A percentile compares a stretch with the other conserved stretches of the same genome.
These are phyloP conservation scores for Penicillium sp. DNA, from an alignment of 2,329 filamentous ascomycete species.

Conservation along the genomic window DNA sequence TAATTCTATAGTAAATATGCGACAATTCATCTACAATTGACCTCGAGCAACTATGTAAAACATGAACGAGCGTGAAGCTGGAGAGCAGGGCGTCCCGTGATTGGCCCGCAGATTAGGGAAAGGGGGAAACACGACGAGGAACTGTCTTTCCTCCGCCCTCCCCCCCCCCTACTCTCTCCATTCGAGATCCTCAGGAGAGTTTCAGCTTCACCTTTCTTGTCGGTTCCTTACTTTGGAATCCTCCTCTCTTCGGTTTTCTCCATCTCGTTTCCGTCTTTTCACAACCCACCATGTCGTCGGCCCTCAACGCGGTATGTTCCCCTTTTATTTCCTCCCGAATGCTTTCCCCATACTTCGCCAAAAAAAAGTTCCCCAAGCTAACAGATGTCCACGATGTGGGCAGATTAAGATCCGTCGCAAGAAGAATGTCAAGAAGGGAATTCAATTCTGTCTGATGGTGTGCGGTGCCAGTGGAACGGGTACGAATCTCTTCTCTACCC, in stretches of 20 bases:
- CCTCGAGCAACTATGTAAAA: too few species aligned
- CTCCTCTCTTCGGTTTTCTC: constrained; percentile 19
- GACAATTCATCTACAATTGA: not conserved
- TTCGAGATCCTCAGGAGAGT: constrained; percentile 33
- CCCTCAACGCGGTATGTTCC: constrained; percentile 57
- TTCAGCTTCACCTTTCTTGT: constrained; percentile 25
- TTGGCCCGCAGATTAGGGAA: constrained; percentile 31
- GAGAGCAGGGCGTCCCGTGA: constrained; percentile 28
- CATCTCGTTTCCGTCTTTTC: constrained; percentile 25
- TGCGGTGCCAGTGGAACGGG: constrained; percentile 98
- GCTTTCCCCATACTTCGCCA: constrained; percentile 24
- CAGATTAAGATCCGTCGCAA: constrained; percentile 97
- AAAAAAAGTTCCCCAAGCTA: constrained; percentile 24
- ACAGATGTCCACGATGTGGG: constrained; percentile 27
- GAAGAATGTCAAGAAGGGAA: constrained; percentile 99
- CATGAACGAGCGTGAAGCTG: constrained; percentile 13
- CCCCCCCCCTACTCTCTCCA: constrained; percentile 25
- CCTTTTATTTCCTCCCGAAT: constrained; percentile 31
- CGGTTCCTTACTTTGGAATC: constrained; percentile 26
- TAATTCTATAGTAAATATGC: too few species aligned
- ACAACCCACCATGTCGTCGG: constrained; percentile 55
- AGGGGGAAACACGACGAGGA: constrained; percentile 33
- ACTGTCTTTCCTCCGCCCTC: constrained; percentile 29
- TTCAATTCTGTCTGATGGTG: constrained; percentile 99
- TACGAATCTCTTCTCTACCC: constrained; percentile 47